These are phyloP conservation scores for Claviceps maximensis DNA, from an alignment of 2,329 filamentous ascomycete species.

Conservation along the genomic window DNA sequence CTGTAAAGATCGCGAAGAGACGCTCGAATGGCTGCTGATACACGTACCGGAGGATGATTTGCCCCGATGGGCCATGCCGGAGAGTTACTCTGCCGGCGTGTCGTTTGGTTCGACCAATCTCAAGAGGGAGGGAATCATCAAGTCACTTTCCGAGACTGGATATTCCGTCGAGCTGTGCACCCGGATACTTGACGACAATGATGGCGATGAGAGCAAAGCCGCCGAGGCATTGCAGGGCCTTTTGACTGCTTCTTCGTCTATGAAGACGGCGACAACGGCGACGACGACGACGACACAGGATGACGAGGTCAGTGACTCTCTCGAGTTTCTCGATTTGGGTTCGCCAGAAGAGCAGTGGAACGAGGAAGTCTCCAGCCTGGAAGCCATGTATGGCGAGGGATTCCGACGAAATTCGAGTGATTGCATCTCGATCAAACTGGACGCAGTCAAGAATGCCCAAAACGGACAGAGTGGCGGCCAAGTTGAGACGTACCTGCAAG, in stretches of 20 bases:
- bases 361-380: constrained; percentile 71
- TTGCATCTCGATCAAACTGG: constrained; percentile 58
- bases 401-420: constrained; percentile 48
- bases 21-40: constrained; percentile 89
- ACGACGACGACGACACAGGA: neutral
- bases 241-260: constrained; percentile 15
- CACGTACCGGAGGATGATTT: constrained; percentile 95
- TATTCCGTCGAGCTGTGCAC: constrained; percentile 78
- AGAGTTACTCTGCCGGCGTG: constrained; percentile 82
- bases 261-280: neutral
- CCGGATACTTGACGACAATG: constrained; percentile 57
- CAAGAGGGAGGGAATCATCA: constrained; percentile 67
- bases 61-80: constrained; percentile 83
- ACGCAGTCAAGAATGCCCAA: constrained; percentile 38
- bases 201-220: constrained; percentile 60
- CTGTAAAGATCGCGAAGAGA: constrained; percentile 85
- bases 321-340: constrained; percentile 32
- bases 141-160: constrained; percentile 67
- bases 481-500: constrained; percentile 46
- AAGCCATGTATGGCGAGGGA: constrained; percentile 72
- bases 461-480: constrained; percentile 33
- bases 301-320: constrained; percentile 13
- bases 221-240: constrained; percentile 64
- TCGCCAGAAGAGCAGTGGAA: constrained; percentile 58
- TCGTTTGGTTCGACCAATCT: constrained; percentile 73